A percentile compares a stretch with the other conserved stretches of the same genome.
phyloP scores from a whole-genome alignment of 139 green algal species.

The Chlorella sorokiniana region DNA sequence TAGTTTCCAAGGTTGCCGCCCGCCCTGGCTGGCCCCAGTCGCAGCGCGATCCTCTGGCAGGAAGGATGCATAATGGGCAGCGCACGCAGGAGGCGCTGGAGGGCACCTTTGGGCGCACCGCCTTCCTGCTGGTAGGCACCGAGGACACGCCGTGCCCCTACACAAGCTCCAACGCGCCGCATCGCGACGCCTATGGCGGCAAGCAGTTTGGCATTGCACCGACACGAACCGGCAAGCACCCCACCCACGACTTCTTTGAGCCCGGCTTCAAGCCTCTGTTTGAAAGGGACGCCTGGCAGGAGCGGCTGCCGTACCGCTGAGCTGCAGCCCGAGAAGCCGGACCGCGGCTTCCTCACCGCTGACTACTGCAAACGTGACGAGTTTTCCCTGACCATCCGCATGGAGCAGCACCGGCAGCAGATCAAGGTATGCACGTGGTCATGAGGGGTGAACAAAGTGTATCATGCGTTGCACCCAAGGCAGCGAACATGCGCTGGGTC shows the following conservation, averaged over 20 bases:
- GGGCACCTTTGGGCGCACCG: neutral
- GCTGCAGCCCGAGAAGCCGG: slow-evolving; percentile 38
- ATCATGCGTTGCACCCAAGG: neutral
- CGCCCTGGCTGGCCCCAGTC: too few relatives aligned
- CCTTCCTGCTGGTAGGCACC: neutral
- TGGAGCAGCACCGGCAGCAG: slow-evolving; percentile 81
- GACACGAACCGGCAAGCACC: slow-evolving; percentile 60
- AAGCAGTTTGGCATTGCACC: slow-evolving; percentile 67
- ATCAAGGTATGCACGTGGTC: slow-evolving; percentile 52
- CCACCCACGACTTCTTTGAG: slow-evolving; percentile 68
- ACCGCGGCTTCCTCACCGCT: slow-evolving; percentile 78
- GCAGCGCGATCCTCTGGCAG: neutral
- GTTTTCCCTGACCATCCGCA: slow-evolving; percentile 79
- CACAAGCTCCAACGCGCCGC: slow-evolving; percentile 34
- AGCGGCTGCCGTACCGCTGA: slow-evolving; percentile 12
- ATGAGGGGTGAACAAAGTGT: neutral
- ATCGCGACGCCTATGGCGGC: slow-evolving; percentile 58
- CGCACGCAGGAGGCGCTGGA: slow-evolving; percentile 26
- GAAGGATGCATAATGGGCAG: slow-evolving; percentile 10
- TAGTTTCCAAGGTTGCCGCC: too few relatives aligned
- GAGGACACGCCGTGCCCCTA: slow-evolving; percentile 21
- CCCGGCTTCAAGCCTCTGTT: slow-evolving; percentile 13
- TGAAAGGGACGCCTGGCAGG: slow-evolving; percentile 43
- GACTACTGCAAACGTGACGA: slow-evolving; percentile 86
- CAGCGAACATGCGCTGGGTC: neutral